Evolutionary conservation across 345 rosid genomes (phyloP).

Genomic region (Acer negundo): DNA sequence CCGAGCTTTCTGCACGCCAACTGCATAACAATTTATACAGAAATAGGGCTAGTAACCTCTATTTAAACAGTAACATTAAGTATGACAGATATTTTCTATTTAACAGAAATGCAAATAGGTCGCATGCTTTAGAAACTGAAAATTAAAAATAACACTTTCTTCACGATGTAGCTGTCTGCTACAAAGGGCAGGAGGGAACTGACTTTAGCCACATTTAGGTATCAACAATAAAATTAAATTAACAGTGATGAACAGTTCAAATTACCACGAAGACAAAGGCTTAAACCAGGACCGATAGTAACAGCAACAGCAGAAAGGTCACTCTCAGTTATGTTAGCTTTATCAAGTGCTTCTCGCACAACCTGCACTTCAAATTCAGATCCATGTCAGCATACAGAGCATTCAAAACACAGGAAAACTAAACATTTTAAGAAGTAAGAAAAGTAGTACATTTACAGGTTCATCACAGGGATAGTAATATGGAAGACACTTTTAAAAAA

Average conservation of each 20-base stretch:
- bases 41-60: background rate
- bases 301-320: slow-evolving; percentile 96
- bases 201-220: background rate
- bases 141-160: background rate
- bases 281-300: slow-evolving; percentile 96
- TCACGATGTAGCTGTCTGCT: background rate
- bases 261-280: slow-evolving; percentile 95
- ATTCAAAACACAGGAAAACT: background rate
- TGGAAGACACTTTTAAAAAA: background rate
- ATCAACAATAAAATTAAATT: slow-evolving; percentile 1
- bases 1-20: slow-evolving; percentile 89
- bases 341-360: slow-evolving; percentile 79
- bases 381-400: background rate
- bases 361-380: slow-evolving; percentile 48
- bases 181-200: background rate
- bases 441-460: background rate
- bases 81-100: background rate
- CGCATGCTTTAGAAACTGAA: background rate
- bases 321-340: slow-evolving; percentile 59
- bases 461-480: background rate
- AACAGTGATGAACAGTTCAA: background rate
- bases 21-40: slow-evolving; percentile 42
- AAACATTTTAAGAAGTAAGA: background rate
- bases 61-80: background rate
- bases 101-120: background rate